Conservation (phyloP, 441 rosid genomes). For the Erodium texanum region DNA sequence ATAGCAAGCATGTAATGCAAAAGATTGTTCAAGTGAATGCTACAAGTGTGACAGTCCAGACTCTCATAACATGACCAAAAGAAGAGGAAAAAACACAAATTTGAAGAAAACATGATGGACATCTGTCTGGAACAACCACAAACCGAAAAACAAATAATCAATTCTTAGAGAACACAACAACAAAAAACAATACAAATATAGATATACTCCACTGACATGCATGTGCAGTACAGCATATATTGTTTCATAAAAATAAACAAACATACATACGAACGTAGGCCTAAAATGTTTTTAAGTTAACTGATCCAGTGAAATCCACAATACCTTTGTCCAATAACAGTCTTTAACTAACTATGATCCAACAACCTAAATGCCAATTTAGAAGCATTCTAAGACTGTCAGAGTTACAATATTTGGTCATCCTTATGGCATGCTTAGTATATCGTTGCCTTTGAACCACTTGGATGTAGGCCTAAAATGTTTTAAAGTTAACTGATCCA, state of each 20-base stretch:
- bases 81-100: slow-evolving; percentile 7
- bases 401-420: not conserved
- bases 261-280: not conserved
- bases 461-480: too few species aligned
- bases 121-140: slow-evolving; percentile 1
- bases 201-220: not conserved
- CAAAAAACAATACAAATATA: not conserved
- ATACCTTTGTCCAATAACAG: not conserved
- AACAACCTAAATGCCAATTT: not conserved
- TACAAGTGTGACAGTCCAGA: not conserved
- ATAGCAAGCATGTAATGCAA: too few species aligned
- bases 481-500: too few species aligned
- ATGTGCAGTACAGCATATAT: not conserved
- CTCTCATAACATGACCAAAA: not conserved
- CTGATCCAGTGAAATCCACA: not conserved
- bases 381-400: not conserved
- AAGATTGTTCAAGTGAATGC: not conserved
- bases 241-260: not conserved
- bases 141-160: not conserved
- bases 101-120: not conserved
- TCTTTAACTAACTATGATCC: not conserved
- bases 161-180: slow-evolving; percentile 1
- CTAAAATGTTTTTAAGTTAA: not conserved
- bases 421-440: not conserved
- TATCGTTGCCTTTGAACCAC: not conserved